Percentiles rank a stretch among this genome's conserved stretches.
These are phyloP conservation scores for Solioccasus polychromus DNA, from an alignment of 768 basidiomycete species.

Conservation along the genomic window DNA sequence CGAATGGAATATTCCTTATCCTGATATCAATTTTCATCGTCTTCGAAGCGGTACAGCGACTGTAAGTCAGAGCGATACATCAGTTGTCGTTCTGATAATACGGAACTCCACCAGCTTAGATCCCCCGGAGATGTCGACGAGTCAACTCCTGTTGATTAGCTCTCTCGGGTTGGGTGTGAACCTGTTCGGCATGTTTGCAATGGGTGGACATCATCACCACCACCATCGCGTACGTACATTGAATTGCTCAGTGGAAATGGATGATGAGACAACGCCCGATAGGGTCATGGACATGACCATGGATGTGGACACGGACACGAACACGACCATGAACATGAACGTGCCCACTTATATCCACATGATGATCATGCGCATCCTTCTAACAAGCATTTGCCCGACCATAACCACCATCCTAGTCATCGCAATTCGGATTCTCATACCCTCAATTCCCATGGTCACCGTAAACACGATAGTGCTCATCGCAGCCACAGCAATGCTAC, in stretches of 20 bases:
- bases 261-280: neutral
- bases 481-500: constrained; percentile 16
- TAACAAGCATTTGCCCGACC: constrained; percentile 15
- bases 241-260: neutral
- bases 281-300: constrained; percentile 21
- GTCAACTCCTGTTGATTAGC: constrained; percentile 86
- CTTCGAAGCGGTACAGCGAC: constrained; percentile 93
- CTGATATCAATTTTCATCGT: constrained; percentile 97
- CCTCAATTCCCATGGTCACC: constrained; percentile 10
- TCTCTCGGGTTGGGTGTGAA: constrained; percentile 89
- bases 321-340: constrained; percentile 22
- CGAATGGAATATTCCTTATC: constrained; percentile 93
- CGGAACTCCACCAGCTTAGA: constrained; percentile 54
- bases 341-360: constrained; percentile 35
- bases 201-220: constrained; percentile 93
- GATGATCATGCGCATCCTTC: constrained; percentile 26
- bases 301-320: constrained; percentile 8
- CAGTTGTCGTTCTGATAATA: neutral
- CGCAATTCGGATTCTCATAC: constrained; percentile 11
- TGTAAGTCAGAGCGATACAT: constrained; percentile 49
- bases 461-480: constrained; percentile 10
- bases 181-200: constrained; percentile 97
- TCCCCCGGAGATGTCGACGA: constrained; percentile 97
- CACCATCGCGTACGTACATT: constrained; percentile 52
- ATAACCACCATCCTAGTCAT: constrained; percentile 23